Base-by-base conservation (phyloP, 805 yeast genomes). In the Suhomyces tanzawaensis region DNA sequence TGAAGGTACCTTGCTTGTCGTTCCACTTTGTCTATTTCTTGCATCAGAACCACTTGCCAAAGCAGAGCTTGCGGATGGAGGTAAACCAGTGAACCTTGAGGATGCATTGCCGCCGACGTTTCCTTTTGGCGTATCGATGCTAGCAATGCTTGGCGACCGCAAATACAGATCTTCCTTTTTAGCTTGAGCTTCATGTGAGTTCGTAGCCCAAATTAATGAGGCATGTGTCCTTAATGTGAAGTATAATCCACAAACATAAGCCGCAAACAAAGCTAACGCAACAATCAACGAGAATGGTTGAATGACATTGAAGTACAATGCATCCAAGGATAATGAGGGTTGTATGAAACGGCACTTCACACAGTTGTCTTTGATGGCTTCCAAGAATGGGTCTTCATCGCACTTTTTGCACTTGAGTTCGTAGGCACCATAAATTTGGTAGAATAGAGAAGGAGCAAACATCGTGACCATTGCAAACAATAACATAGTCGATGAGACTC, bases 171-270 rank as follows among this genome's bases (percentile, higher is more conserved):
- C 45, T 2, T 42, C 54, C 32, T 60, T 60, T 19, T 48, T 49
- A 3, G 53, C 55, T 17, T 47, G 49, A 31, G 47, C 58, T 34
- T 65, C 70, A 34, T 64, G 69, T 1, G 67, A 56, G 34, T 55
- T 62, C 9, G 74, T 76, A 32, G 87, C 85, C 99, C 99, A 93
- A 47, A 93, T 93, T 65, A 89, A 70, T 1, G 96, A 91, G 0
- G 99, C 99, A 62, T 93, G 99, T 0, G 98, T 93, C 52, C 95
- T 77, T 53, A 93, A 73, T 0, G 99, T 93, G 60, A 93, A 93
- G 77, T 88, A 82, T 29, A 93, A 68, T 1, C 99, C 98, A 60
- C 90, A 81, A 16, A 79, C 74, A 57, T 93, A 93, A 0, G 96
- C 93, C 11, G 85, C 62, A 52, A 90, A 87, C 39, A 93, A 73